These are phyloP conservation scores for Solanum corneliomulleri DNA, from an alignment of 257 asterid species.

Conservation along the genomic window DNA sequence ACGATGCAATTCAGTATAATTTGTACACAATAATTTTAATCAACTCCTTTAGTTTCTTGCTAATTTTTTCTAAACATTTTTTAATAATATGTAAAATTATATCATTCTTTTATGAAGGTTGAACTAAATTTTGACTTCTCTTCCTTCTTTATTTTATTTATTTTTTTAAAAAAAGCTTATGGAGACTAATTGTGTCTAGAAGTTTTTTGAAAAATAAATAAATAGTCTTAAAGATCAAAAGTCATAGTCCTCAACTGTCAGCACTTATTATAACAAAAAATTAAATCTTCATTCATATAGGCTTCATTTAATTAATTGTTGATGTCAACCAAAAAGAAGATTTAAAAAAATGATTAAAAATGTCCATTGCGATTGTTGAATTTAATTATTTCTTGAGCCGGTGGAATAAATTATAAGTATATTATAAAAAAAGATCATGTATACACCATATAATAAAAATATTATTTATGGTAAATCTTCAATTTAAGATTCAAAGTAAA, in stretches of 20 bases:
- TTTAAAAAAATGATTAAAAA: not conserved
- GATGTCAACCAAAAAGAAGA: not conserved
- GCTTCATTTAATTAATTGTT: not conserved
- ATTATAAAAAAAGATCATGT: not conserved
- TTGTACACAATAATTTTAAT: too few relatives aligned
- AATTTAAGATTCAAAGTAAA: not conserved
- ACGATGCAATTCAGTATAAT: too few relatives aligned
- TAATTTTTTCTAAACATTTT: not conserved
- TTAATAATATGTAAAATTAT: not conserved
- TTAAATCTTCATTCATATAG: not conserved
- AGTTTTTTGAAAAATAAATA: not conserved
- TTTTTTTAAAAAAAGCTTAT: too few relatives aligned
- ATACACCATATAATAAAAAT: not conserved
- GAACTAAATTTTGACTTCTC: not conserved
- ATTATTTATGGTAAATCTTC: not conserved
- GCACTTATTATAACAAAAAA: not conserved
- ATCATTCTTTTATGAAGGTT: not conserved
- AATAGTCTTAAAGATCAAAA: not conserved
- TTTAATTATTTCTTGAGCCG: not conserved
- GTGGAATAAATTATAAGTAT: not conserved
- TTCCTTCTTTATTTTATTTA: not conserved
- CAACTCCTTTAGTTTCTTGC: not conserved
- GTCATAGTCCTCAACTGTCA: not conserved
- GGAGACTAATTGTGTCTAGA: not conserved
- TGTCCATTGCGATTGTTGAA: not conserved